These are phyloP conservation scores for Pseudohalonectria lignicola DNA, from an alignment of 2,329 filamentous ascomycete genomes.

Conservation along the genomic window DNA sequence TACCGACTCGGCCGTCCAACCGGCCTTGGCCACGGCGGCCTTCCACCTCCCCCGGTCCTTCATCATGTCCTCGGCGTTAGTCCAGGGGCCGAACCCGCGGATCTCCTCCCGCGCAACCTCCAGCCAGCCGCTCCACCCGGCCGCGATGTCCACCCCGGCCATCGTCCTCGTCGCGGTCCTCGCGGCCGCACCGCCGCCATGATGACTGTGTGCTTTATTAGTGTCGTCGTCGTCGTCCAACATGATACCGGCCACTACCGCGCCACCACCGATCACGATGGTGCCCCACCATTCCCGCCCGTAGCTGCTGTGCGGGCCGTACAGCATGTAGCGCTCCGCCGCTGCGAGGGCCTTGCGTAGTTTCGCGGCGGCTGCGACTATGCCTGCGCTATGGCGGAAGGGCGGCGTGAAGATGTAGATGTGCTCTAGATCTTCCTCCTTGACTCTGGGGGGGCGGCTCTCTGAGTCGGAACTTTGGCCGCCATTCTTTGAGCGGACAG, in stretches of 20 bases:
- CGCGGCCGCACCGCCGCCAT: no score
- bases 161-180: slow-evolving; percentile 10
- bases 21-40: slow-evolving; percentile 26
- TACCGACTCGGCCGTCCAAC: slow-evolving; percentile 34
- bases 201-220: no score
- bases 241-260: no score
- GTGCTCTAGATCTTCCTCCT: slow-evolving; percentile 30
- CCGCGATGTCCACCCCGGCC: slow-evolving; percentile 18
- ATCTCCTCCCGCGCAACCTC: slow-evolving; percentile 33
- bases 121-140: slow-evolving; percentile 40
- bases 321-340: slow-evolving; percentile 38
- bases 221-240: no score
- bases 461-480: no score
- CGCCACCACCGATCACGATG: slow-evolving; percentile 32
- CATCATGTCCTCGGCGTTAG: slow-evolving; percentile 33
- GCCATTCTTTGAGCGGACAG: no score
- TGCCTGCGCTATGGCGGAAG: slow-evolving; percentile 11
- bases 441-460: slow-evolving; percentile 4
- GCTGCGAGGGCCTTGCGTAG: slow-evolving; percentile 24
- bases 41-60: slow-evolving; percentile 25
- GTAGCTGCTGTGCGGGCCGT: slow-evolving; percentile 30
- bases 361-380: no score
- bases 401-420: slow-evolving; percentile 36
- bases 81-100: slow-evolving; percentile 23
- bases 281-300: slow-evolving; percentile 47